These are phyloP conservation scores for Aspergillus puulaauensis DNA, from an alignment of 2,329 filamentous ascomycete species.

Conservation along the genomic window DNA sequence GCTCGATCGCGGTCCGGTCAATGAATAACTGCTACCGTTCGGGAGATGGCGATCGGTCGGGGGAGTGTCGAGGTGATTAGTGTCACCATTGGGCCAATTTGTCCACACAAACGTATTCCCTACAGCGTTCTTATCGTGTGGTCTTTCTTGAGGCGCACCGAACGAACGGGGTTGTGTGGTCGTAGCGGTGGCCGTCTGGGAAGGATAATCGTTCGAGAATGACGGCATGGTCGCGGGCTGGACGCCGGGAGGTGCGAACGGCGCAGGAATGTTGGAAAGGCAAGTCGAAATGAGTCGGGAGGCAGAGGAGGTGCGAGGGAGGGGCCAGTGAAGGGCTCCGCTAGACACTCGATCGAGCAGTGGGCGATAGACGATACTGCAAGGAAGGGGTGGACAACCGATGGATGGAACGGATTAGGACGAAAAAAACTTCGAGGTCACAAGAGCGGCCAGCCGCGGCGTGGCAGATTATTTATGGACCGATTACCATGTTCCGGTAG, in stretches of 20 bases:
- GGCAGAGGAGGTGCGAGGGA: constrained; percentile 3
- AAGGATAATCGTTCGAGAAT: constrained; percentile 36
- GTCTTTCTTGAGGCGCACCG: constrained; percentile 42
- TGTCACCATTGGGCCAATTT: constrained; percentile 45
- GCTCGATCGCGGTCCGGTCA: constrained; percentile 57
- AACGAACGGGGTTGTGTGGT: constrained; percentile 39
- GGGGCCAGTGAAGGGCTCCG: constrained; percentile 5
- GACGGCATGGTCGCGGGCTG: constrained; percentile 36
- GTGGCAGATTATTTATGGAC: constrained; percentile 25
- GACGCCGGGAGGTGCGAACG: constrained; percentile 9
- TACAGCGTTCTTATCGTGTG: constrained; percentile 44
- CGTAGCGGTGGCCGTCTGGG: constrained; percentile 33
- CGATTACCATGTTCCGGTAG: constrained; percentile 25
- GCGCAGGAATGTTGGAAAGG: neutral
- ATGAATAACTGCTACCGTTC: constrained; percentile 59
- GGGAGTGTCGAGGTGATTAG: constrained; percentile 37
- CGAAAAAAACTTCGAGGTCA: constrained; percentile 12
- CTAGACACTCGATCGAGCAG: neutral
- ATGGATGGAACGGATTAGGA: constrained; percentile 7
- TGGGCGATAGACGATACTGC: constrained; percentile 7
- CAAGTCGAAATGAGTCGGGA: neutral
- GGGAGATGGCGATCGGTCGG: constrained; percentile 41
- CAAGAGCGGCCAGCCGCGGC: constrained; percentile 24
- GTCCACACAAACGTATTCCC: constrained; percentile 50
- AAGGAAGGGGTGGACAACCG: constrained; percentile 13